Conservation (phyloP, 2,329 filamentous ascomycete genomes). For the Hypoxylon rubiginosum region DNA sequence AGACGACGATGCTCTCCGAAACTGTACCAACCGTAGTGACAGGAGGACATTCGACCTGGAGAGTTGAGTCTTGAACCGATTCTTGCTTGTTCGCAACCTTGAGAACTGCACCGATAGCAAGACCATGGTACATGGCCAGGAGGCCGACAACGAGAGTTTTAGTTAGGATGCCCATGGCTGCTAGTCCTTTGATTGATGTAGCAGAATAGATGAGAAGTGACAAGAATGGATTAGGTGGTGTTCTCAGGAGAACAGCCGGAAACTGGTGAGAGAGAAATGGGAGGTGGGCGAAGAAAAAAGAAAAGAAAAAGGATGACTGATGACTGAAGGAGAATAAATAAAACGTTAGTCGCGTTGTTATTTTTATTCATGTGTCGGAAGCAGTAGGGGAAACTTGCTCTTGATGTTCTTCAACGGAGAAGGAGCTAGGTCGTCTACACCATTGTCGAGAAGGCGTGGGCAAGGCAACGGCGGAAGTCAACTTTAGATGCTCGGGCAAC, state of each 20-base stretch:
- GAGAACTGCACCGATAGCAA: constrained; percentile 19
- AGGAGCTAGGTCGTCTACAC: background rate
- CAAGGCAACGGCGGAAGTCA: background rate
- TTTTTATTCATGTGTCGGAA: background rate
- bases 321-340: background rate
- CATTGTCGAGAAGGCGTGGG: background rate
- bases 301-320: background rate
- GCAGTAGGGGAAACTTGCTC: background rate
- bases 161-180: constrained; percentile 23
- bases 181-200: background rate
- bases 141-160: constrained; percentile 37
- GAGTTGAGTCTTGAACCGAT: background rate
- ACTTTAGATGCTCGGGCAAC: background rate
- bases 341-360: background rate
- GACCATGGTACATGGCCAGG: constrained; percentile 38
- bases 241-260: constrained; percentile 2
- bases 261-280: background rate
- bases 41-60: background rate
- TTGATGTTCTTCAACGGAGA: background rate
- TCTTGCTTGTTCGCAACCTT: constrained; percentile 14
- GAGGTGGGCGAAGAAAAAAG: too few relatives aligned
- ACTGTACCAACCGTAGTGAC: background rate
- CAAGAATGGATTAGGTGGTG: constrained; percentile 11
- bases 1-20: constrained; percentile 5
- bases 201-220: constrained; percentile 11